These are phyloP conservation scores for Trichoderma sp. DNA, from an alignment of 2,329 filamentous ascomycete species.

Conservation along the genomic window DNA sequence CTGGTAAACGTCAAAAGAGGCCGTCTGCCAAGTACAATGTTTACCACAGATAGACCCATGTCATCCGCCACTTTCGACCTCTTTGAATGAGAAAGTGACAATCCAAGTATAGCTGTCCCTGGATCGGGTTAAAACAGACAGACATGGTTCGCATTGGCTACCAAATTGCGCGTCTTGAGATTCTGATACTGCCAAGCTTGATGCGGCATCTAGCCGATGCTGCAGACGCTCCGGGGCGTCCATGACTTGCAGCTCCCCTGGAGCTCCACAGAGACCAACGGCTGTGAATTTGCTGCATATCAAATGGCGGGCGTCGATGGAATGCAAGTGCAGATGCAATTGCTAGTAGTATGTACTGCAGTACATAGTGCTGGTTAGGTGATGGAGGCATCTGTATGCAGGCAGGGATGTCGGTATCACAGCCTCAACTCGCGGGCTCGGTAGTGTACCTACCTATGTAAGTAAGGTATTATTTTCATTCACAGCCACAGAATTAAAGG, in stretches of 20 bases:
- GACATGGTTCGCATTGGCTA: neutral
- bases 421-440: conserved; percentile 1
- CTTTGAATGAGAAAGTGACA: too few relatives aligned
- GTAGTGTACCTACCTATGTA: too few relatives aligned
- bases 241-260: neutral
- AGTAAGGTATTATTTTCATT: too few relatives aligned
- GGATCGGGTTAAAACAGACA: neutral
- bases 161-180: neutral
- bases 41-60: too few relatives aligned
- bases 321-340: neutral
- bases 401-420: conserved; percentile 7
- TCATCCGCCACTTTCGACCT: too few relatives aligned
- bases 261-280: neutral
- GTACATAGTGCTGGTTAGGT: neutral
- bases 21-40: too few relatives aligned
- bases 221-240: neutral
- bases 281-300: too few relatives aligned
- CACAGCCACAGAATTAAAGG: neutral
- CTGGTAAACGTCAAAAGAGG: too few relatives aligned
- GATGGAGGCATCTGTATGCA: neutral
- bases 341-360: neutral
- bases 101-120: too few relatives aligned
- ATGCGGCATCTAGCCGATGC: neutral
- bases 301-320: neutral
- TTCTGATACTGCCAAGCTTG: neutral